Evolutionary conservation across 2,329 filamentous ascomycete genomes (phyloP), one percentile per base, ranked within the genome.

Genomic region (Lasiodiplodia sp.): DNA sequence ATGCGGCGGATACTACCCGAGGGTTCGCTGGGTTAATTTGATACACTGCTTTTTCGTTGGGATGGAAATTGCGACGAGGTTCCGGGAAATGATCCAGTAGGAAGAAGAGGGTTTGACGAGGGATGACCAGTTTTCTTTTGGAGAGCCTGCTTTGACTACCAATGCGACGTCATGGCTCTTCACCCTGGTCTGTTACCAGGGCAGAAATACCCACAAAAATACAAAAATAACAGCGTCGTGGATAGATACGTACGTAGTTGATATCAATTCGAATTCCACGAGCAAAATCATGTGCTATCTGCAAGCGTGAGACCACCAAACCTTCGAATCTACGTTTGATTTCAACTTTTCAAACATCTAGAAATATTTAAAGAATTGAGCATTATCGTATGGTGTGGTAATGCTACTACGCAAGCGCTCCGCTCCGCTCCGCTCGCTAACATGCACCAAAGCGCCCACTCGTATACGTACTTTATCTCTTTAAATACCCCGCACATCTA

Each of bases 11-110:
- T 53, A 38, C 38, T 34, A 25, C 40, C 40, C 28, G 23, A 53
- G 65, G 65, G 65, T 47, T 58, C 25, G 65, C 65, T 55, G 65
- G 65, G 40, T 37, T 67, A 67, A 67, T 67, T 67, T 67, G 65
- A 58, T 49, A 64, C 40, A 62, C 60, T 57, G 37, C 37, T 56
- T 56, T 53, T 62, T 38, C 47, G 28, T 68, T 53, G 44, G 55
- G 66, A 55, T 38, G 53, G 40, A 68, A 52, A 51, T 62, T 67
- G 63, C 52, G 63, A 66, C 52, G 63, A 66, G 52, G 21, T 55
- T 66, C 63, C 16, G 51, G 63, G 49, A 66, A 44, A 66, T 51
- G 63, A 66, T 52, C 21, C 21, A 52, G 60, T 18, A 47, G 56
- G 23, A 67, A 25, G 21, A n/a, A 51, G 56, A n/a, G 49, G 66